Evolutionary conservation across 169 alveolate genomes (phyloP).

Genomic region (Cryptosporidium viatorum): DNA sequence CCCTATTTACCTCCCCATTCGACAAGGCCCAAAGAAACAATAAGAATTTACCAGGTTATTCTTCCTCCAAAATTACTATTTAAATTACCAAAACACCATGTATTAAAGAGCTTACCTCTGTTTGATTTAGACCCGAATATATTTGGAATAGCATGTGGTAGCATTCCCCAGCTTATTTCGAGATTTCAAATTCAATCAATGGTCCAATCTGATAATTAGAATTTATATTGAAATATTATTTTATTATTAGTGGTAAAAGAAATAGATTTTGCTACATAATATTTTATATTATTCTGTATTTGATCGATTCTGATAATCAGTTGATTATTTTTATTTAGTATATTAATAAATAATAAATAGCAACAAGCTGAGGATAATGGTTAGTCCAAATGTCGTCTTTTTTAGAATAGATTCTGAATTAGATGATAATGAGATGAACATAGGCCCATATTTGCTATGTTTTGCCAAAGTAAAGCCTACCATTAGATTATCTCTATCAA

Average conservation of each 20-base stretch:
- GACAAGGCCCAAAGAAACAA: slow-evolving; percentile 81
- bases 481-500: slow-evolving; percentile 84
- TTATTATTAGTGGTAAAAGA: background rate
- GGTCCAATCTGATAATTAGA: slow-evolving; percentile 66
- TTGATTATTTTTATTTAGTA: background rate
- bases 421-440: slow-evolving; percentile 39
- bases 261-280: background rate
- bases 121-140: slow-evolving; percentile 77
- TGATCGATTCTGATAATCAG: background rate
- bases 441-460: slow-evolving; percentile 76
- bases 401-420: slow-evolving; percentile 3
- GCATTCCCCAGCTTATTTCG: slow-evolving; percentile 79
- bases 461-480: slow-evolving; percentile 85
- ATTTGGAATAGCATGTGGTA: slow-evolving; percentile 79
- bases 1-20: slow-evolving; percentile 82
- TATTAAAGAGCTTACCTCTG: slow-evolving; percentile 78
- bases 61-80: slow-evolving; percentile 79
- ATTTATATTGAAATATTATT: background rate
- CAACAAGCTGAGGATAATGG: background rate
- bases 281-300: background rate
- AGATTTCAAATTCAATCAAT: slow-evolving; percentile 80
- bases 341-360: background rate
- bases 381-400: background rate
- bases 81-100: slow-evolving; percentile 76
- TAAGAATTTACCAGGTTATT: slow-evolving; percentile 79